Conservation (phyloP, 140 eudicot species). For the Oenanthe javanica region DNA sequence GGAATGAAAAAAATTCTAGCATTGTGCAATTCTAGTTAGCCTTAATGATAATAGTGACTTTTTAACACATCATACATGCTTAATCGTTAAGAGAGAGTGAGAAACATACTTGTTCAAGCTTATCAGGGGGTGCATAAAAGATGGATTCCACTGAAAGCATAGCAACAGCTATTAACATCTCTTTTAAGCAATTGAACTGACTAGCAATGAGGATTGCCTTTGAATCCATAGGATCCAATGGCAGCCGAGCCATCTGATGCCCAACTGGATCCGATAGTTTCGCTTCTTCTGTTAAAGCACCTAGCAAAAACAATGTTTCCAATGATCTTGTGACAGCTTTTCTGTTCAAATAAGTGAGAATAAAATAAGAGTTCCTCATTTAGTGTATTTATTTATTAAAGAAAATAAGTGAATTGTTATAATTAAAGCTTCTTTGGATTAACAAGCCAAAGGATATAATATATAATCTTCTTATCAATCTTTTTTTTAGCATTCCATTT, state of each 20-base stretch:
- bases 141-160: constrained; percentile 97
- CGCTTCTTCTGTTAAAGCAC: constrained; percentile 77
- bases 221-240: constrained; percentile 76
- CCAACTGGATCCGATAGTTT: constrained; percentile 87
- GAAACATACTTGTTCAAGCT: constrained; percentile 69
- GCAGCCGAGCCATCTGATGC: constrained; percentile 84
- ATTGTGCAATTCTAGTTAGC: neutral
- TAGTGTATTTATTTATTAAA: neutral
- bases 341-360: constrained; percentile 22
- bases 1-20: neutral
- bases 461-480: neutral
- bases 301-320: constrained; percentile 66
- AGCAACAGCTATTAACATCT: constrained; percentile 80
- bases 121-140: constrained; percentile 82
- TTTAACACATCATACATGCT: neutral
- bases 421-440: neutral
- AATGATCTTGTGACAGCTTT: constrained; percentile 70
- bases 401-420: neutral
- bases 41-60: neutral
- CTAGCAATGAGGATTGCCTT: constrained; percentile 79
- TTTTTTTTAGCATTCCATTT: neutral
- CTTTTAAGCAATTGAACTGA: constrained; percentile 81
- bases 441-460: neutral
- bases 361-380: neutral
- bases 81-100: neutral